phyloP scores from a whole-genome alignment of 2,329 filamentous ascomycete genomes.

The Aspergillus tanneri region DNA sequence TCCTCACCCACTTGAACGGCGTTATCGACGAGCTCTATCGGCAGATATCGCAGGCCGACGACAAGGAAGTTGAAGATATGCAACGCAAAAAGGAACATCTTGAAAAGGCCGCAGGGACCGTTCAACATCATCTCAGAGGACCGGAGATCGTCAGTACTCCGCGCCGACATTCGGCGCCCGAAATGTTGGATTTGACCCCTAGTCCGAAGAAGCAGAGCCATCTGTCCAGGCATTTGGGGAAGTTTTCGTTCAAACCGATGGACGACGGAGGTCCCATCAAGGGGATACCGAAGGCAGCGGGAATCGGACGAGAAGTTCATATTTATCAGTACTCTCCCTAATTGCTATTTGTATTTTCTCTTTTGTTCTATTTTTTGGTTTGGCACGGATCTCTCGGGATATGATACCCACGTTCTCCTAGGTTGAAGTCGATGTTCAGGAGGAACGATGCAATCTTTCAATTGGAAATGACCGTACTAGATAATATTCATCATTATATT shows the following conservation, averaged over 20 bases:
- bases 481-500: background rate
- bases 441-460: background rate
- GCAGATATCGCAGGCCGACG: constrained; percentile 44
- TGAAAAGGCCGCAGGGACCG: constrained; percentile 70
- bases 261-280: constrained; percentile 52
- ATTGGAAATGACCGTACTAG: background rate
- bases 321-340: constrained; percentile 32
- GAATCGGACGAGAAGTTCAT: constrained; percentile 40
- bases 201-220: constrained; percentile 25
- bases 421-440: background rate
- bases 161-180: constrained; percentile 31
- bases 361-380: background rate
- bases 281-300: constrained; percentile 58
- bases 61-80: constrained; percentile 44
- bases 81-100: constrained; percentile 64
- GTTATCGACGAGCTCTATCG: constrained; percentile 56
- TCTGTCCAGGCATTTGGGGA: constrained; percentile 23
- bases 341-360: background rate
- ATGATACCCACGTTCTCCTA: background rate
- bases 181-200: constrained; percentile 32
- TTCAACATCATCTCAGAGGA: constrained; percentile 74
- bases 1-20: constrained; percentile 69
- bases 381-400: background rate
- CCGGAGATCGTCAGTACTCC: constrained; percentile 85
- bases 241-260: constrained; percentile 23